Evolutionary conservation across 2,329 filamentous ascomycete species (phyloP).

Genomic region (Colletotrichum lini): DNA sequence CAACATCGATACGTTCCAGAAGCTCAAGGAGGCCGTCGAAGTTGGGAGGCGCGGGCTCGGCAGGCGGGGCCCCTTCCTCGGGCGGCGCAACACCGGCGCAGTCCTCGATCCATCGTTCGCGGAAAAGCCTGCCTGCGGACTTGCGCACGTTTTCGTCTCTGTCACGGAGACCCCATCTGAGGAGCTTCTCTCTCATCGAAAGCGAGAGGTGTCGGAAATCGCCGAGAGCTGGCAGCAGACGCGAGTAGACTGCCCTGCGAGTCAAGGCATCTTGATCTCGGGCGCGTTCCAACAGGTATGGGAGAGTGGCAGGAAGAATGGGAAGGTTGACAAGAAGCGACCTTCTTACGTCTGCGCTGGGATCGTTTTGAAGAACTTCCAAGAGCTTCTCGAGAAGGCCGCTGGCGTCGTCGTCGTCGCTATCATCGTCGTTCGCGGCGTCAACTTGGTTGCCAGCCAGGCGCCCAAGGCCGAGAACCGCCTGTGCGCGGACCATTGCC

Average conservation of each 20-base stretch:
- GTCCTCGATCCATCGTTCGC: constrained; percentile 97
- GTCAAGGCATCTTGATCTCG: constrained; percentile 90
- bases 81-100: constrained; percentile 80
- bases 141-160: constrained; percentile 95
- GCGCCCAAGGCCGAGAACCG: constrained; percentile 89
- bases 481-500: constrained; percentile 90
- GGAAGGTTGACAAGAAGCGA: constrained; percentile 93
- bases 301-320: constrained; percentile 84
- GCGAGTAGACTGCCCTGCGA: constrained; percentile 87
- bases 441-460: constrained; percentile 85
- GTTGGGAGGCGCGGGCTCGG: constrained; percentile 74
- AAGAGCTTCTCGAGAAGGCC: constrained; percentile 87
- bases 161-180: constrained; percentile 94
- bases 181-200: constrained; percentile 93
- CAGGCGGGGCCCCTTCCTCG: constrained; percentile 69
- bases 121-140: constrained; percentile 89
- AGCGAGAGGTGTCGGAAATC: constrained; percentile 96
- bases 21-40: constrained; percentile 91
- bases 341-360: constrained; percentile 91
- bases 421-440: constrained; percentile 78
- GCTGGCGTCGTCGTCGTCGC: constrained; percentile 75
- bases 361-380: constrained; percentile 92
- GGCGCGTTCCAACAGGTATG: constrained; percentile 90
- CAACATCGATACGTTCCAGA: constrained; percentile 92
- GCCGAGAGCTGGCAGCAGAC: constrained; percentile 87